These are phyloP conservation scores for Suillus tomentosus DNA, from an alignment of 768 basidiomycete genomes.

Conservation along the genomic window DNA sequence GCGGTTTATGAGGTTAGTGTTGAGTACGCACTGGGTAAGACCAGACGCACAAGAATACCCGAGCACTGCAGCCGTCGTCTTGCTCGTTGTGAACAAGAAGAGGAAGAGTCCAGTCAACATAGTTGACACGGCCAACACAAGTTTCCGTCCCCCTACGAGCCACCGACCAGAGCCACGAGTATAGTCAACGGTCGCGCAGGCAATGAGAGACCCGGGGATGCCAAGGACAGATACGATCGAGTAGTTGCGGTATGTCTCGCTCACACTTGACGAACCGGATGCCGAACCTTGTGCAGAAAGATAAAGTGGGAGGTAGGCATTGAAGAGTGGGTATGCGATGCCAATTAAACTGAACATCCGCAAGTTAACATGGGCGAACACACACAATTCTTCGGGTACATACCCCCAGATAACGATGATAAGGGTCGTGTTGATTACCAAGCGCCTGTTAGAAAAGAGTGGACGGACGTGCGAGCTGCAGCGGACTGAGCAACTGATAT, in stretches of 20 bases:
- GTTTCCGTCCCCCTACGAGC: conserved; percentile 46
- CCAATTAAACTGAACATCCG: conserved; percentile 42
- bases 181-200: conserved; percentile 47
- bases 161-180: conserved; percentile 36
- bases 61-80: conserved; percentile 39
- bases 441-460: conserved; percentile 46
- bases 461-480: conserved; percentile 49
- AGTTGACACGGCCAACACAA: conserved; percentile 48
- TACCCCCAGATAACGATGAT: conserved; percentile 57
- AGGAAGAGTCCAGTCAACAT: conserved; percentile 48
- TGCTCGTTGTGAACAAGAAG: conserved; percentile 54
- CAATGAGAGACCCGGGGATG: conserved; percentile 50
- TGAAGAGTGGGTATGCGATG: conserved; percentile 56
- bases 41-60: conserved; percentile 48
- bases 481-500: conserved; percentile 1
- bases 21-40: conserved; percentile 40
- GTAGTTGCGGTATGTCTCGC: conserved; percentile 49
- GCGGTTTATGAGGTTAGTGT: neutral
- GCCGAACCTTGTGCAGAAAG: conserved; percentile 38
- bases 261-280: conserved; percentile 24
- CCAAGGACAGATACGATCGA: conserved; percentile 49
- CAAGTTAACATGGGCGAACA: conserved; percentile 3
- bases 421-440: conserved; percentile 48
- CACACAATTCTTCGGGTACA: conserved; percentile 11
- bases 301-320: conserved; percentile 52